Evolutionary conservation across 495 filamentous ascomycete genomes (phyloP), one percentile per base, ranked within the genome.

Genomic region (Penicillium macrosclerotiorum): DNA sequence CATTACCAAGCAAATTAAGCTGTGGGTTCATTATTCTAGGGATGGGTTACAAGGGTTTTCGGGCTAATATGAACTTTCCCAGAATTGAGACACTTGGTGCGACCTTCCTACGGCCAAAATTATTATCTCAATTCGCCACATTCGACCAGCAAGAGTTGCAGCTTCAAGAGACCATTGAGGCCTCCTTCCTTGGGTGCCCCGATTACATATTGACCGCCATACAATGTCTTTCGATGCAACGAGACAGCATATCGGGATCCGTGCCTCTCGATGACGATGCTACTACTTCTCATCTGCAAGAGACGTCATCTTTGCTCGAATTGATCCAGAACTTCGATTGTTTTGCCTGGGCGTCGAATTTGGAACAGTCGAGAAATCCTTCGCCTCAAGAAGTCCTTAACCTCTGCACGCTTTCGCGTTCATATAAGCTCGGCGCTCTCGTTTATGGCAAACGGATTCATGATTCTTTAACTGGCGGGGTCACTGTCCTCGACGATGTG

Each of bases 91-190:
- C 38, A 48, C 75, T 48, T 47, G 68, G 22, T 55, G 73, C 27
- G 55, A 77, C 63, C 46, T 79, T 57, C 62, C 70, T 36, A 51
- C 78, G 32, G 47, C 74, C 40, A 42, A 70, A 53, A 41, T 67
- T 66, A 6, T 31, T 71, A 6, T 62, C 69, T 2, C 48, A 63
- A 6, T 60, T 52, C 19, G 30, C 35, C 12, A 45, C 44, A 0
- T 20, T 57, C 1, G 45, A 60, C 5, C 36, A 49, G n/a, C 33
- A 47, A 37, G 48, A 47, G 13, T 9, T 39, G 2, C 42, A 50
- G 20, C 37, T 26, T 13, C 46, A 57, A 20, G 69, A 71, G 32
- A 47, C 47, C 0, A 58, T 66, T 3, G 67, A 73, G 20, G 42
- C 60, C 31, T 73, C 67, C 0, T 71, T 73, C 23, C 61, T 73